Evolutionary conservation across 2,329 filamentous ascomycete species (phyloP).

Genomic region (Periconia sp.): DNA sequence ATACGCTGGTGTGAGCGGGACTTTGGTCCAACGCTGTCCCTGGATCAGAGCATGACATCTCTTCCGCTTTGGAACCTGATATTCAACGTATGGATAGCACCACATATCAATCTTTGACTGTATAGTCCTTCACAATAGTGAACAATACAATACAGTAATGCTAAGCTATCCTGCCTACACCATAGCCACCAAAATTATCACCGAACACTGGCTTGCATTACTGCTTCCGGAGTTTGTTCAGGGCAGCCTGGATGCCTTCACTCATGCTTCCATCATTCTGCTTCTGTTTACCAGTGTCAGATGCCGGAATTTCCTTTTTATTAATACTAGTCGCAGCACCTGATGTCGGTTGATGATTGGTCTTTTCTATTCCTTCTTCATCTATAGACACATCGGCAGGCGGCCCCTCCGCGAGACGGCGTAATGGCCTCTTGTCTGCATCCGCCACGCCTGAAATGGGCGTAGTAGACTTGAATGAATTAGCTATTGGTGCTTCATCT

Average conservation of each 20-base stretch:
- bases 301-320: constrained; percentile 18
- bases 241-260: constrained; percentile 61
- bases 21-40: no score
- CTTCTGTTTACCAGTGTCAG: constrained; percentile 38
- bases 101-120: no score
- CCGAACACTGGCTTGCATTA: constrained; percentile 4
- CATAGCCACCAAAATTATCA: not conserved
- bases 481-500: constrained; percentile 16
- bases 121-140: no score
- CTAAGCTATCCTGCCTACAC: no score
- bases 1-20: no score
- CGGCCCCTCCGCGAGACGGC: constrained; percentile 36
- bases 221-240: constrained; percentile 56
- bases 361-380: constrained; percentile 31
- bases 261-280: constrained; percentile 50
- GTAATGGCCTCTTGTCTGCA: constrained; percentile 40
- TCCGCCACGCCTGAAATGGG: constrained; percentile 24
- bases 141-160: no score
- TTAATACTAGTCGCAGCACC: constrained; percentile 10
- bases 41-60: no score
- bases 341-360: not conserved
- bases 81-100: no score
- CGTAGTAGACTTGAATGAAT: constrained; percentile 12
- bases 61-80: no score
- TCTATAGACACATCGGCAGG: constrained; percentile 31